A percentile compares a stretch with the other conserved stretches of the same genome.
Evolutionary conservation across 2,329 filamentous ascomycete genomes (phyloP).

Genomic region (Colletotrichum tofieldiae): DNA sequence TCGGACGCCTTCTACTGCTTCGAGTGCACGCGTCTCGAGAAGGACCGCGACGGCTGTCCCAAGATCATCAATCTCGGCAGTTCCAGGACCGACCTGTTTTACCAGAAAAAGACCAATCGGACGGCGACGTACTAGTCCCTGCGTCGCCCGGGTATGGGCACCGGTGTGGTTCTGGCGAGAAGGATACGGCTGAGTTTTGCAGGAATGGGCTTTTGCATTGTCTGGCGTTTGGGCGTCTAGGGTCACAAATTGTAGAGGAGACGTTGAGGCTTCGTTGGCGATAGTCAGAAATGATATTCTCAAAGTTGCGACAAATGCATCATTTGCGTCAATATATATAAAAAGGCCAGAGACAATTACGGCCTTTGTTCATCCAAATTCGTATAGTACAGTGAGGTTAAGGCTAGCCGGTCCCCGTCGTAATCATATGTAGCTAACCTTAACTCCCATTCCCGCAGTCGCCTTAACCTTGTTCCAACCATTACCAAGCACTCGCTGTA

Average conservation of each 20-base stretch:
- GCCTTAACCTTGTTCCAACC: slow-evolving; percentile 86
- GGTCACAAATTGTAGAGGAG: slow-evolving; percentile 4
- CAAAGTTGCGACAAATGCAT: slow-evolving; percentile 7
- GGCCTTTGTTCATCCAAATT: slow-evolving; percentile 33
- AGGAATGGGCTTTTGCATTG: slow-evolving; percentile 38
- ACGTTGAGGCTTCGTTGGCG: slow-evolving; percentile 1
- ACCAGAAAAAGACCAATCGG: slow-evolving; percentile 78
- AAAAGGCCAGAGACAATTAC: slow-evolving; percentile 20
- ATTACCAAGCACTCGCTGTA: slow-evolving; percentile 77
- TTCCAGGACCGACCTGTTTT: slow-evolving; percentile 89
- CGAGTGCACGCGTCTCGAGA: slow-evolving; percentile 96
- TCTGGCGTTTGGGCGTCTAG: slow-evolving; percentile 47
- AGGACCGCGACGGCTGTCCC: slow-evolving; percentile 96
- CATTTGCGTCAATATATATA: slow-evolving; percentile 4
- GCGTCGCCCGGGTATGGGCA: slow-evolving; percentile 66
- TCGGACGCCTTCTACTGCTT: slow-evolving; percentile 99
- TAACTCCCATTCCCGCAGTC: slow-evolving; percentile 96
- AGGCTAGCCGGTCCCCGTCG: slow-evolving; percentile 37
- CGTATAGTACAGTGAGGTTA: slow-evolving; percentile 45
- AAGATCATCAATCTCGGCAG: slow-evolving; percentile 99
- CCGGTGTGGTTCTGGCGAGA: slow-evolving; percentile 15
- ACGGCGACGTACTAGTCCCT: slow-evolving; percentile 67
- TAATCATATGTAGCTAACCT: slow-evolving; percentile 92
- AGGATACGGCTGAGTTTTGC: slow-evolving; percentile 41
- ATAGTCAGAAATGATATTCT: slow-evolving; percentile 23